Evolutionary conservation across 345 rosid genomes (phyloP).

Genomic region (Firmiana major): DNA sequence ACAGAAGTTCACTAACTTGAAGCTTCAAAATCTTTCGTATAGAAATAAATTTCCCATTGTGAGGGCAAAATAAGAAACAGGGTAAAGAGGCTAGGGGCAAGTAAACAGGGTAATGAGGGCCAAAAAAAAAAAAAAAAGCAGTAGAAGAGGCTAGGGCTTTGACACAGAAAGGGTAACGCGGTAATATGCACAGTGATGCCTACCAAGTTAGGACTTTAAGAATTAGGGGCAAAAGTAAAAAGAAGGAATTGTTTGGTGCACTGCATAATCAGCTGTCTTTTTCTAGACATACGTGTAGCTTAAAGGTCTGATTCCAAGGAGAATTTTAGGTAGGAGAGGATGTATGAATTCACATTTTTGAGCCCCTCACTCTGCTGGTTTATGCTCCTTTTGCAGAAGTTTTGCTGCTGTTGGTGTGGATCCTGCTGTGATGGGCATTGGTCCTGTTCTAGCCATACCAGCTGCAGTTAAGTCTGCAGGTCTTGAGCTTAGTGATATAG

Average conservation of each 20-base stretch:
- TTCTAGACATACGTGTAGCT: neutral
- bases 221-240: neutral
- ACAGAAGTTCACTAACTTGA: neutral
- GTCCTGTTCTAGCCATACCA: conserved; percentile 93
- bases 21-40: neutral
- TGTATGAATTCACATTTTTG: neutral
- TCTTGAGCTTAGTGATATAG: conserved; percentile 57
- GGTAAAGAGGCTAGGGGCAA: neutral
- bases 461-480: conserved; percentile 90
- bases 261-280: neutral
- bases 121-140: neutral
- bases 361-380: neutral
- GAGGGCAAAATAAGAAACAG: neutral
- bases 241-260: neutral
- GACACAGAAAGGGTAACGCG: neutral
- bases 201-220: neutral
- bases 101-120: no score
- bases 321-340: neutral
- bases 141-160: neutral
- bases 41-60: neutral
- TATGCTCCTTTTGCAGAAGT: conserved; percentile 50
- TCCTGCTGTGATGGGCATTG: conserved; percentile 91
- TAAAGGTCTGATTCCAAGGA: neutral
- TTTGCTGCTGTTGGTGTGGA: conserved; percentile 97
- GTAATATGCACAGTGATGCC: neutral